Base-by-base conservation (phyloP, 306 rosid genomes). In the Sindora glabra region DNA sequence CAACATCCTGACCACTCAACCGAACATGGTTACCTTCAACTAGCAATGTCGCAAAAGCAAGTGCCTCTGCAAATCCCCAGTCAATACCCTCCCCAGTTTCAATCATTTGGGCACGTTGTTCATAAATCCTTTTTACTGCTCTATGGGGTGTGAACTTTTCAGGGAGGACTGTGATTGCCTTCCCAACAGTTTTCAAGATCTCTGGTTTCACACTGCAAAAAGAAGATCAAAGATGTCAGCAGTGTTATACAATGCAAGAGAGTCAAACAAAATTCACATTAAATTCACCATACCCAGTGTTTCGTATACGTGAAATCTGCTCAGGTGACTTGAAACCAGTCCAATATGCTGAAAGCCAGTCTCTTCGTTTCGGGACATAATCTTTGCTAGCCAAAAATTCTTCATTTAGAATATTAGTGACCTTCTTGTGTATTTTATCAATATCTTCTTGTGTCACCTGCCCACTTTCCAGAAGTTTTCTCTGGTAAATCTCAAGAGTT, bases 271-370 rank as follows among this genome's bases (percentile, higher is more conserved):
- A 54, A 6, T 15, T 50, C n/a, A 23, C 15, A 59, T 25, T 9
- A 40, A 40, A 11, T 11, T 12, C 38, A 47, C 48, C 65, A 32
- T 70, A 82, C 88, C 84, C 88, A 42, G 88, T 79, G 40, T 82
- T 82, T 17, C 79, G 63, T 52, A 82, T 69, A 45, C 85, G 84
- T n/a, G n/a, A n/a, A n/a, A n/a, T n/a, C n/a, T n/a, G n/a, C n/a
- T n/a, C n/a, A n/a, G n/a, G n/a, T n/a, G n/a, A n/a, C n/a, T n/a
- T 47, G 88, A 82, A 71, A 75, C 88, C 88, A 59, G 80, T 32
- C 88, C 88, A 82, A 73, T 82, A 77, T 10, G 88, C 78, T 17
- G 88, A 65, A 60, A 82, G 85, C 88, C 88, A 82, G 80, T 82
- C 88, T 56, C 88, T 75, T 62, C 71, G 65, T 62, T 79, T 73